Base-by-base conservation (phyloP, 2,329 filamentous ascomycete genomes). In the Aspergillus sp. region DNA sequence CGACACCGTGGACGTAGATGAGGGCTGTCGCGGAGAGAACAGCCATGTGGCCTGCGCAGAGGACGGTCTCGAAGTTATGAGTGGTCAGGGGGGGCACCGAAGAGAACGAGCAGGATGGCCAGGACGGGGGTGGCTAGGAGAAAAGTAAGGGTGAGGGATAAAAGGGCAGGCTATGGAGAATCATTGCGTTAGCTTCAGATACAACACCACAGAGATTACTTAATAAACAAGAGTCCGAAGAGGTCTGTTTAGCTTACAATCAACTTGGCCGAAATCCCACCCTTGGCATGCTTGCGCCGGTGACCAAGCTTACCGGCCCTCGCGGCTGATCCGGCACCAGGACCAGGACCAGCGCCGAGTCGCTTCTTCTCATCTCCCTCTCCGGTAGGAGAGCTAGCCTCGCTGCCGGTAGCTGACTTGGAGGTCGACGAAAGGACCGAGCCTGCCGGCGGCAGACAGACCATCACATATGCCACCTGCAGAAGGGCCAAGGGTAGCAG, bases 21-120 rank as follows among this genome's bases (percentile, higher is more conserved):
- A 96, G 72, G 3, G 89, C 89, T 46, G 90, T 85, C 0, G 87
- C 75, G 12, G 82, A 80, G 9, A 98, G 80, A 0, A 95, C 69
- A 8, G 90, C 81, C 47, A 97, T 79, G 64, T 97, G 90, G 2
- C 85, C 78, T 3, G 88, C 86, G 64, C 84, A 86, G 31, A 96
- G 81, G 29, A 88, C 64, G 1, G 93, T 98, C 53, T 94, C 85
- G 4, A 75, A 62, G 40, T 85, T 71, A 64, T 96, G 88, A 1
- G 88, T 88, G 29, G 91, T 87, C 42, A 95, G 74, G 0, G 93
- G 93, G 93, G 6, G 91, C 93, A 60, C 93, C 93, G 67, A 96
- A 94, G 53, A 97, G 85, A 58, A 97, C 76, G 57, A 94, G 78
- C 32, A 83, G 69, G 35, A 81, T 62, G 62, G 76, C 68, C 36